phyloP scores from a whole-genome alignment of 2,329 filamentous ascomycete genomes.

The Akanthomyces muscarius region DNA sequence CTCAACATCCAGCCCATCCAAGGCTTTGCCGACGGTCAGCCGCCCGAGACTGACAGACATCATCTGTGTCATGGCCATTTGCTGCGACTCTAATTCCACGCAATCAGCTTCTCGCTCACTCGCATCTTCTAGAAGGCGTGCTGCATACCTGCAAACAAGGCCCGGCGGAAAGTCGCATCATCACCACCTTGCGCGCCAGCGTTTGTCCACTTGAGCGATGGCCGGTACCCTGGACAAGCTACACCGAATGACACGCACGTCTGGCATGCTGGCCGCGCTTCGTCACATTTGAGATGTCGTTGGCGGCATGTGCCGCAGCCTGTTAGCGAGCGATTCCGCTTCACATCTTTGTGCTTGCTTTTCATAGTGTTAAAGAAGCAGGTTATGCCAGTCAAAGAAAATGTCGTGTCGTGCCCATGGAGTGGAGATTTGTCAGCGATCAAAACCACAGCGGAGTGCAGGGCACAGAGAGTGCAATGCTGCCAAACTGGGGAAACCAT shows the following conservation, averaged over 20 bases:
- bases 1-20: background rate
- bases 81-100: background rate
- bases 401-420: no score
- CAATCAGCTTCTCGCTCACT: background rate
- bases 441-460: no score
- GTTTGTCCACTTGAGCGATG: conserved; percentile 20
- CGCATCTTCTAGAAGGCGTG: background rate
- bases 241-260: conserved; percentile 18
- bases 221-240: conserved; percentile 20
- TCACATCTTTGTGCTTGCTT: background rate
- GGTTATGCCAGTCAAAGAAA: no score
- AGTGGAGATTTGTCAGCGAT: no score
- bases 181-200: background rate
- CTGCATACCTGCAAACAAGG: background rate
- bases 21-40: background rate
- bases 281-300: conserved; percentile 20
- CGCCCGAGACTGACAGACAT: background rate
- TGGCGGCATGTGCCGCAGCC: conserved; percentile 10
- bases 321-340: background rate
- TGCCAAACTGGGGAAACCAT: no score
- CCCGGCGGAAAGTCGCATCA: background rate
- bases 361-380: background rate
- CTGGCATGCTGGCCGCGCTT: conserved; percentile 20
- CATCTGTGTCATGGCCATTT: background rate
- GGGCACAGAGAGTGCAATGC: no score